These are phyloP conservation scores for Lasiodiplodia citricola DNA, from an alignment of 2,329 filamentous ascomycete species.

Conservation along the genomic window DNA sequence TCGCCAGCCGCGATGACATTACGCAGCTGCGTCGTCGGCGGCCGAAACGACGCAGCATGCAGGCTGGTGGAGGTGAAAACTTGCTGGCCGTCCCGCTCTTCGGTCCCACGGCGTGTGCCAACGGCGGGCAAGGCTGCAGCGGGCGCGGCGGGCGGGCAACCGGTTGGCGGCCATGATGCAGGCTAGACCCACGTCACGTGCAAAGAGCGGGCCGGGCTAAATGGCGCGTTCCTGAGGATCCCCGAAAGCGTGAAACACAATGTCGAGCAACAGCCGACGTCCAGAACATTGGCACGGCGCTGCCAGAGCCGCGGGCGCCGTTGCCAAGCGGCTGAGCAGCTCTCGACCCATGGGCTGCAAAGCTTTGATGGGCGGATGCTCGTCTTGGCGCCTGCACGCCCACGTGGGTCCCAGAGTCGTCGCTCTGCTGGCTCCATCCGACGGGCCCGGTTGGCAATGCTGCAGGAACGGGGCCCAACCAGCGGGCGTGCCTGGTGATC, in stretches of 20 bases:
- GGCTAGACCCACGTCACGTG: constrained; percentile 12
- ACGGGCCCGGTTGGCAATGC: neutral
- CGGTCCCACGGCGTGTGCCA: constrained; percentile 4
- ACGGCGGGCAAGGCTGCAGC: constrained; percentile 20
- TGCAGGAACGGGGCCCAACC: constrained; percentile 1
- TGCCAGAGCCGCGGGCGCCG: constrained; percentile 6
- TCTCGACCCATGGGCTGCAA: constrained; percentile 1
- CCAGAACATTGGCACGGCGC: constrained; percentile 20
- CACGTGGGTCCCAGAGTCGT: constrained; percentile 16
- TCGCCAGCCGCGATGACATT: constrained; percentile 13
- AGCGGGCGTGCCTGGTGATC: constrained; percentile 9
- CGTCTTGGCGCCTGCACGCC: constrained; percentile 13
- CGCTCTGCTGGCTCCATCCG: constrained; percentile 3
- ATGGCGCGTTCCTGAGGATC: constrained; percentile 24
- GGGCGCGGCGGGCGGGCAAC: constrained; percentile 1
- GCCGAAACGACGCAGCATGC: neutral
- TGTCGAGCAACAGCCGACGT: neutral
- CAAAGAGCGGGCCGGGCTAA: neutral
- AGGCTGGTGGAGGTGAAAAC: neutral
- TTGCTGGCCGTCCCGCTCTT: constrained; percentile 10
- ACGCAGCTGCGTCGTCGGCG: constrained; percentile 10
- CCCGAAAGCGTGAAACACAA: constrained; percentile 13
- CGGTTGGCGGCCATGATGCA: constrained; percentile 5
- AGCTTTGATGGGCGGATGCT: constrained; percentile 18
- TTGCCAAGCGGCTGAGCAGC: constrained; percentile 13